phyloP scores from a whole-genome alignment of 257 asterid genomes.

The Nicotiana attenuata region DNA sequence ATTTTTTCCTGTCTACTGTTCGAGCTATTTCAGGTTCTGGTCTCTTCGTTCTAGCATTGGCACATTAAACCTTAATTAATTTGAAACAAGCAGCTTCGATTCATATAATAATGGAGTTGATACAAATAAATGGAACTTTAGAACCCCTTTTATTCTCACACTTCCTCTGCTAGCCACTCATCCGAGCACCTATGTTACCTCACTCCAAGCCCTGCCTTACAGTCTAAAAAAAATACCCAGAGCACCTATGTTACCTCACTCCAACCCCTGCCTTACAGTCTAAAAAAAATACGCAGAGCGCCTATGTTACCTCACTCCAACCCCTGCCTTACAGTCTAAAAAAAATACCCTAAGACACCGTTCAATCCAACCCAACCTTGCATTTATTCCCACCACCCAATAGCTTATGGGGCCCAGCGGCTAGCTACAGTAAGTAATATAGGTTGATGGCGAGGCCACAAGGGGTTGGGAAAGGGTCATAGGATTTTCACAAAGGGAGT shows the following conservation, averaged over 20 bases:
- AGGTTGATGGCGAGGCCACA: not conserved
- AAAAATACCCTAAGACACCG: not conserved
- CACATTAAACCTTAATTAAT: not conserved
- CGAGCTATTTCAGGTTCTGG: not conserved
- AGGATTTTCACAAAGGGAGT: not conserved
- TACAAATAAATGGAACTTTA: not conserved
- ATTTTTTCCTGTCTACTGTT: not conserved
- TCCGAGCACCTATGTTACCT: not conserved
- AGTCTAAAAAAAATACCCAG: not conserved
- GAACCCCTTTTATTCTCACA: not conserved
- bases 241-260: not conserved
- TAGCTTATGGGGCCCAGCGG: not conserved
- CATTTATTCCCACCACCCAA: not conserved
- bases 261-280: not conserved
- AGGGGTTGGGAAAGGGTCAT: slow-evolving; percentile 3
- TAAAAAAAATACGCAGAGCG: not conserved
- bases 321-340: not conserved
- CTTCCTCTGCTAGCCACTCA: not conserved
- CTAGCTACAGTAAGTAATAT: not conserved
- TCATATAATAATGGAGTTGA: not conserved
- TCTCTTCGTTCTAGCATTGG: not conserved
- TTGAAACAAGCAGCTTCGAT: not conserved
- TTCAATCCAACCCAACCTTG: not conserved
- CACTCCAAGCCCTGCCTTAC: not conserved
- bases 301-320: not conserved